These are phyloP conservation scores for Laburnicola sp. DNA, from an alignment of 2,329 filamentous ascomycete species.

Conservation along the genomic window DNA sequence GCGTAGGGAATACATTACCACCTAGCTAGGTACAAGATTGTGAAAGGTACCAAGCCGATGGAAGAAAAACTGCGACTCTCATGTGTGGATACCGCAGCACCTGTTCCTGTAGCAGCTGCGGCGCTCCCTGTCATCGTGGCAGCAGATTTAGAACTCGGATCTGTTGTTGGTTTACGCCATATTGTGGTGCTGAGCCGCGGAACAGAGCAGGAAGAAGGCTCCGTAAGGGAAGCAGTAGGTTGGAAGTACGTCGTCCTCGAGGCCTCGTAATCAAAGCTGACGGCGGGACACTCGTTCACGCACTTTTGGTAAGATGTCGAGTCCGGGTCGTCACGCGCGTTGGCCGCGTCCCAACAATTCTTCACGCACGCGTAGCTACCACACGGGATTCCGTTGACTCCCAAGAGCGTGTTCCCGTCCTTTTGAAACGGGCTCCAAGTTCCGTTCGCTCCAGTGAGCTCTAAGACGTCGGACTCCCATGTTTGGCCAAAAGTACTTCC, in stretches of 20 bases:
- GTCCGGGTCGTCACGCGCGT: background rate
- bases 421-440: conserved; percentile 10
- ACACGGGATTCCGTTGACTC: conserved; percentile 13
- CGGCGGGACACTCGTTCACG: conserved; percentile 15
- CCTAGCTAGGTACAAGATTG: no score
- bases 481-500: conserved; percentile 16
- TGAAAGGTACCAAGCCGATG: no score
- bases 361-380: conserved; percentile 15
- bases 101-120: background rate
- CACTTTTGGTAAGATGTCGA: conserved; percentile 10
- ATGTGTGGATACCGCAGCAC: background rate
- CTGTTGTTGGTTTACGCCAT: no score
- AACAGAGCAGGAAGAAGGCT: conserved; percentile 2
- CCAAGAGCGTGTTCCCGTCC: conserved; percentile 17
- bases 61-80: background rate
- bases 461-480: conserved; percentile 18
- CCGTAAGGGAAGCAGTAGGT: conserved; percentile 13
- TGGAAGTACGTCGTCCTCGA: conserved; percentile 20
- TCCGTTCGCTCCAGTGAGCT: conserved; percentile 16
- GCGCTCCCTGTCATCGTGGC: background rate
- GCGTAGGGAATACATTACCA: no score
- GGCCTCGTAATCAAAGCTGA: conserved; percentile 14
- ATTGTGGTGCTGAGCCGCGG: no score
- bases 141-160: no score
- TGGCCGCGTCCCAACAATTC: conserved; percentile 5